Percentiles rank a stretch among this genome's conserved stretches.
phyloP scores from a whole-genome alignment of 495 filamentous ascomycete genomes.

The Choiromyces venosus region DNA sequence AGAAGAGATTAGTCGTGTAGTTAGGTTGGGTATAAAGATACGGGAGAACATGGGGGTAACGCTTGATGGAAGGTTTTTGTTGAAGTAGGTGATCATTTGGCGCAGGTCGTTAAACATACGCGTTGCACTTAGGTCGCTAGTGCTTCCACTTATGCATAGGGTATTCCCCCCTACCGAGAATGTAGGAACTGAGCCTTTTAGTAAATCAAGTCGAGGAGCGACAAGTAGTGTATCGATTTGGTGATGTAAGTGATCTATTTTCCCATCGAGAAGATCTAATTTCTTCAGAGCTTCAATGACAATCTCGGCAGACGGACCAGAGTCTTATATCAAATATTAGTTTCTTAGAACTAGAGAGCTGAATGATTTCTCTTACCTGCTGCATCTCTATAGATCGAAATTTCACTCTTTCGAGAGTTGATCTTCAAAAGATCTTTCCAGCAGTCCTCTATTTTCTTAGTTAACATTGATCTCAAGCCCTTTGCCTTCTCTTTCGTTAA shows the following conservation, averaged over 20 bases:
- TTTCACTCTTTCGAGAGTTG: conserved; percentile 45
- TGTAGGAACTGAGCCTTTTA: conserved; percentile 15
- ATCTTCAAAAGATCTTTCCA: conserved; percentile 56
- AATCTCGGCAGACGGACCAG: conserved; percentile 9
- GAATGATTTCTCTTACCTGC: not conserved
- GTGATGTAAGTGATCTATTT: conserved; percentile 51
- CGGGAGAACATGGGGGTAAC: conserved; percentile 59
- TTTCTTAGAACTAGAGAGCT: not conserved
- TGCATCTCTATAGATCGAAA: not conserved
- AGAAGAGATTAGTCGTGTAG: conserved; percentile 65
- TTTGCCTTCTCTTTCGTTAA: conserved; percentile 36
- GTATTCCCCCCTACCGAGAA: conserved; percentile 47
- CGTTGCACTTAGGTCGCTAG: conserved; percentile 41
- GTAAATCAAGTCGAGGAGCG: conserved; percentile 47
- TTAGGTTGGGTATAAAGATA: conserved; percentile 61
- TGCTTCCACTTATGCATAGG: conserved; percentile 43
- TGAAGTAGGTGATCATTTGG: conserved; percentile 60
- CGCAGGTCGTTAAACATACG: conserved; percentile 57
- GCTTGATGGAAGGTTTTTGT: conserved; percentile 57
- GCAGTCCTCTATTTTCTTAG: conserved; percentile 51
- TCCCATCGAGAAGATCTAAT: conserved; percentile 46
- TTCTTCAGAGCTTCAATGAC: conserved; percentile 11
- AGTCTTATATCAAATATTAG: not conserved
- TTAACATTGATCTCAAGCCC: conserved; percentile 39
- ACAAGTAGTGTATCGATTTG: conserved; percentile 50